Evolutionary conservation across 1,284 basidiomycete genomes (phyloP).

Genomic region (Irpex rosettiformis): DNA sequence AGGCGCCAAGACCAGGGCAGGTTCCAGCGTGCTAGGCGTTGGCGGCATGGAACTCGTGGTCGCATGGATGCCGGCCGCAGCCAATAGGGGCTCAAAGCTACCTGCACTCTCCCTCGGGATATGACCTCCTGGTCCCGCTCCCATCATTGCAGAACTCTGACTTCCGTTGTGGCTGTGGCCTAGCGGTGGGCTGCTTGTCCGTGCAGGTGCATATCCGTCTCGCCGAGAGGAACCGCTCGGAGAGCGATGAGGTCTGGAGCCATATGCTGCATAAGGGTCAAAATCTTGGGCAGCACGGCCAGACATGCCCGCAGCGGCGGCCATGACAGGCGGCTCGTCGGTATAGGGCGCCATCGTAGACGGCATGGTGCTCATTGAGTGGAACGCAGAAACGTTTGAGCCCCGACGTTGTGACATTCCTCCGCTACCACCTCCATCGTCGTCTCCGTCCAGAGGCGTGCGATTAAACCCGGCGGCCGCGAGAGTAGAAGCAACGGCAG

Average conservation of each 20-base stretch:
- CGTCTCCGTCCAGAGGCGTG: constrained; percentile 64
- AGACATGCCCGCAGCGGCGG: constrained; percentile 9
- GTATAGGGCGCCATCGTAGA: constrained; percentile 16
- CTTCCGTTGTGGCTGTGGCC: constrained; percentile 28
- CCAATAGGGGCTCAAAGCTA: constrained; percentile 63
- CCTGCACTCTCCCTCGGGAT: constrained; percentile 50
- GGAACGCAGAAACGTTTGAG: constrained; percentile 16
- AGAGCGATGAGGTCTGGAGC: constrained; percentile 29
- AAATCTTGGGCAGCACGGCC: constrained; percentile 32
- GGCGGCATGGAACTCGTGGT: constrained; percentile 17
- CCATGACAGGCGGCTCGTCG: constrained; percentile 29
- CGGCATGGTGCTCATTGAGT: constrained; percentile 20
- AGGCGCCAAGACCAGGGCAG: constrained; percentile 22
- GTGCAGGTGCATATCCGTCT: constrained; percentile 43
- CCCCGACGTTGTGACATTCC: constrained; percentile 25
- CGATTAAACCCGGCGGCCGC: constrained; percentile 66
- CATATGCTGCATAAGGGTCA: constrained; percentile 56
- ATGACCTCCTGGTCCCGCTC: too few relatives aligned
- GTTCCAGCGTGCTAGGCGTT: constrained; percentile 19
- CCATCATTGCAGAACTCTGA: constrained; percentile 22
- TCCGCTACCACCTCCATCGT: constrained; percentile 36
- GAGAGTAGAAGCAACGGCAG: constrained; percentile 58
- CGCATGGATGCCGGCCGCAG: constrained; percentile 28
- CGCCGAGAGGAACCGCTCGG: constrained; percentile 23
- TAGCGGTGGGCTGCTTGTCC: constrained; percentile 44